Evolutionary conservation across 2,329 filamentous ascomycete genomes (phyloP).

Genomic region (Chaetomium olivaceum): DNA sequence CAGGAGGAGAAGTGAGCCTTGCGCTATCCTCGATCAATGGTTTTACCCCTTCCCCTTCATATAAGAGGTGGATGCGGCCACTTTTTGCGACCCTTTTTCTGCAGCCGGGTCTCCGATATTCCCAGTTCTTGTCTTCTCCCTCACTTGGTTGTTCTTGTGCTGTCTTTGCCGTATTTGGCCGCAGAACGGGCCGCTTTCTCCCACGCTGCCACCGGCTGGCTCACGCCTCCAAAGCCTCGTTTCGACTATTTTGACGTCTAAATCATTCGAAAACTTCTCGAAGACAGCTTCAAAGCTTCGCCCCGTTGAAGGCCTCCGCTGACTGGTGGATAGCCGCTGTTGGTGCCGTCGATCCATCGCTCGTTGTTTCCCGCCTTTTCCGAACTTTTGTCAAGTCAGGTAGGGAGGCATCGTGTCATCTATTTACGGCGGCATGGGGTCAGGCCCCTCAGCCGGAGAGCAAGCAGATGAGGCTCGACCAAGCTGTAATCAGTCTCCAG

Average conservation of each 20-base stretch:
- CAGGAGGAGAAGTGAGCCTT: conserved; percentile 7
- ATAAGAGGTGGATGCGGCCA: conserved; percentile 21
- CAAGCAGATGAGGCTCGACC: not conserved
- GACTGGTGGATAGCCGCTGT: not conserved
- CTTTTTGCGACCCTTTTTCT: conserved; percentile 12
- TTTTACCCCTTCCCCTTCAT: not conserved
- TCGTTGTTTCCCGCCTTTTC: not conserved
- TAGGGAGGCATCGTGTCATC: not conserved
- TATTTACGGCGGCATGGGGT: not conserved
- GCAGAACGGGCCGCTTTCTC: conserved; percentile 10
- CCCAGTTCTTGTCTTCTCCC: not conserved
- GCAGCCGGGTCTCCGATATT: conserved; percentile 1
- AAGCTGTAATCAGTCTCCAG: not conserved
- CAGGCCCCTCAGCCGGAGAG: not conserved
- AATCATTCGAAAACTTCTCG: not conserved
- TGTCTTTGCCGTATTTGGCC: conserved; percentile 1
- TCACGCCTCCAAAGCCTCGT: not conserved
- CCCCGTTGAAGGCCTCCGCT: not conserved
- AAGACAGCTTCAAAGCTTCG: not conserved
- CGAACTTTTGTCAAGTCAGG: not conserved
- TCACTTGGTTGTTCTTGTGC: not conserved
- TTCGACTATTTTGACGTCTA: not conserved
- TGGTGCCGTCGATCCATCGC: not conserved
- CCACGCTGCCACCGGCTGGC: not conserved
- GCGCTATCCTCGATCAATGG: not conserved